Evolutionary conservation across 345 rosid species (phyloP).

Genomic region (Citrus sinensis): DVS_A1.0 CM039162.1:25705001-25705500

Average conservation of each 20-base stretch:
- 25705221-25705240: too few species aligned
- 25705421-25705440: too few species aligned
- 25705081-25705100: not conserved
- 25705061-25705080: not conserved
- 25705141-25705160: not conserved
- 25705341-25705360: too few species aligned
- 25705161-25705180: not conserved
- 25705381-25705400: too few species aligned
- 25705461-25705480: too few species aligned
- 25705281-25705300: rapidly evolving
- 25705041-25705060: not conserved
- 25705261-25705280: too few species aligned
- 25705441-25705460: too few species aligned
- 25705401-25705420: too few species aligned
- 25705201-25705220: too few species aligned
- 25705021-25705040: not conserved
- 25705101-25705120: not conserved
- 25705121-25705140: not conserved
- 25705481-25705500: too few species aligned
- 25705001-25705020: not conserved
- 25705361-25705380: too few species aligned
- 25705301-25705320: rapidly evolving
- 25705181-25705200: not conserved
- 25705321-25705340: rapidly evolving
- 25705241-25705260: too few species aligned